A percentile compares a stretch with the other conserved stretches of the same genome.
Conservation (phyloP, 73 alveolate genomes). For the Symbiodinium pilosum region DNA sequence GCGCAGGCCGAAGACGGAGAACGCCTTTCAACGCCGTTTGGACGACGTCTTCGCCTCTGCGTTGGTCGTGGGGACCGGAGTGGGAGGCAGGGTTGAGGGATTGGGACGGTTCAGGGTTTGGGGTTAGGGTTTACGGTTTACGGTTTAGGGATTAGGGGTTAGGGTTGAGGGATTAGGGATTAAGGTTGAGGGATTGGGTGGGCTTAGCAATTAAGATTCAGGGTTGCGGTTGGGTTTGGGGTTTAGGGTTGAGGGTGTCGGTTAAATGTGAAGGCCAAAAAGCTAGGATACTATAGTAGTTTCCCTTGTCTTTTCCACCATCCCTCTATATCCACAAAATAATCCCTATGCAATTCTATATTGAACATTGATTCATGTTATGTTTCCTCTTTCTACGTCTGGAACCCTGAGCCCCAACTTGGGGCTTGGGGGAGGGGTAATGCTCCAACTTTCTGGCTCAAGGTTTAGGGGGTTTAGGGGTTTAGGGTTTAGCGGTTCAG, state of each 20-base stretch:
- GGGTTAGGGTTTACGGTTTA: neutral
- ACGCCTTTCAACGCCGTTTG: neutral
- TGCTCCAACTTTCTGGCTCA: too few relatives aligned
- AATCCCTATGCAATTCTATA: too few relatives aligned
- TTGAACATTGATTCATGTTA: too few relatives aligned
- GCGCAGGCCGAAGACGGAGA: neutral
- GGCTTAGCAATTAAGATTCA: neutral
- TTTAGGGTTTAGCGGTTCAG: too few relatives aligned
- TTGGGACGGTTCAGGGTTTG: neutral
- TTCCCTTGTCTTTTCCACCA: neutral
- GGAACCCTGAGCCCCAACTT: neutral
- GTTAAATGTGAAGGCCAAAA: neutral
- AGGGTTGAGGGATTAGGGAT: too few relatives aligned
- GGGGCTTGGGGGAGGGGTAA: too few relatives aligned
- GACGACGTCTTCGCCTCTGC: neutral
- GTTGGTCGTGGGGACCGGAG: constrained; percentile 2
- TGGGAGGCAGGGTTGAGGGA: neutral
- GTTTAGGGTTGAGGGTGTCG: neutral
- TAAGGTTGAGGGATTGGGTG: too few relatives aligned
- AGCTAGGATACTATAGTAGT: neutral
- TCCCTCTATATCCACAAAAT: neutral
- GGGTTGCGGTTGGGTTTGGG: neutral
- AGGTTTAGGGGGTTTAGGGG: too few relatives aligned
- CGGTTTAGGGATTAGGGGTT: too few relatives aligned
- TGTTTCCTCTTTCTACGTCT: too few relatives aligned